Base-by-base conservation (phyloP, 352 stramenopile species). In the Globisporangium cystogenes region DNA sequence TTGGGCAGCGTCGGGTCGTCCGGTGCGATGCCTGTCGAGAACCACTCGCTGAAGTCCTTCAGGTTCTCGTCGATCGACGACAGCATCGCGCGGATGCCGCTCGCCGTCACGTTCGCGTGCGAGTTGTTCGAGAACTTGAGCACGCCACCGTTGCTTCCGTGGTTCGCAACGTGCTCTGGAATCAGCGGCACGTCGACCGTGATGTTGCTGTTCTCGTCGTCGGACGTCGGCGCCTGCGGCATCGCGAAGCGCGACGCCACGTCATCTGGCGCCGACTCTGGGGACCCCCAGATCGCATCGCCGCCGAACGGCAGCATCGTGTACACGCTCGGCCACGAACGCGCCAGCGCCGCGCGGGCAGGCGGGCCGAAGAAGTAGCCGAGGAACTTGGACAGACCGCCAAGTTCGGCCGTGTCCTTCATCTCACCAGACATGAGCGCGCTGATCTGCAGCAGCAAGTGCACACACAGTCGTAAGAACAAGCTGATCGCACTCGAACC, bases 381-480 rank as follows among this genome's bases (percentile, higher is more conserved):
- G 4, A 98, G 57, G 54, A 97, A 82, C 44, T 84, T 84, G 45
- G 82, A 93, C 6, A 97, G 60, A 7, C 87, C 77, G 24, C 89
- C 86, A 10, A 97, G 66, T 45, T 98, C 65, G 0, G 85, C 88
- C 16, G 90, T 98, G 59, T 99, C 94, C 57, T 96, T 97, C 81
- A 98, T 98, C 70, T 99, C 94, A 5, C 96, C 96, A 2, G 90
- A 97, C 42, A 98, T 72, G 29, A 98, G 54, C 20, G 93, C 87
- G 55, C 89, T 92, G 21, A 97, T 85, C 55, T 60, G 18, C 20
- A 43, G 27, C n/a, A 37, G 29, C 20, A 27, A 44, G 42, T 33
- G 11, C 7, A 11, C 16, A 33, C 21, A 11, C 11, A 33, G 1
- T 23, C 18, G 4, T 44, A 23, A 24, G 39, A 15, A n/a, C 14